phyloP scores from a whole-genome alignment of 805 yeast genomes.

The Blastobotrys terrestris region DNA sequence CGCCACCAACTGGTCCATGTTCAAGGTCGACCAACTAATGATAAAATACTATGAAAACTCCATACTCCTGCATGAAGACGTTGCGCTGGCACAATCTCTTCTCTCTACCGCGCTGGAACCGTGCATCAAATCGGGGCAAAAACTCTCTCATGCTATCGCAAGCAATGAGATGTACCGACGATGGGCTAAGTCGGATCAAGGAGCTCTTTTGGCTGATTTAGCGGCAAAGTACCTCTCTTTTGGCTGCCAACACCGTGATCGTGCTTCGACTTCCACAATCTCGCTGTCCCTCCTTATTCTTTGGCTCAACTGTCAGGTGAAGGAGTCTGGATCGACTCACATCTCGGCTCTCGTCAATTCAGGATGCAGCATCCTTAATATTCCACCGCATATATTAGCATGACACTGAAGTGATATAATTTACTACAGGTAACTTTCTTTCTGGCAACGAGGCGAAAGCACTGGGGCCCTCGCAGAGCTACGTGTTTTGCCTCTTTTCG shows the following conservation, averaged over 20 bases:
- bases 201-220: not conserved
- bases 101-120: not conserved
- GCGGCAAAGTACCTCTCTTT: not conserved
- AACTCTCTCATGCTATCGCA: not conserved
- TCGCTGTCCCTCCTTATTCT: not conserved
- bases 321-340: not conserved
- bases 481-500: too few relatives aligned
- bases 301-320: not conserved
- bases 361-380: not conserved
- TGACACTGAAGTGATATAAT: too few relatives aligned
- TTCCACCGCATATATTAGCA: not conserved
- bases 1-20: not conserved
- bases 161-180: not conserved
- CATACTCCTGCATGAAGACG: not conserved
- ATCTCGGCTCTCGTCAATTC: not conserved
- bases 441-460: not conserved
- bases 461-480: too few relatives aligned
- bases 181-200: not conserved
- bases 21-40: not conserved
- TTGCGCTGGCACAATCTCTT: not conserved
- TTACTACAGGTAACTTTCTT: not conserved
- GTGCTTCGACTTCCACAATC: not conserved
- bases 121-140: not conserved
- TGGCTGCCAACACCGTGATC: not conserved
- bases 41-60: not conserved